Percentiles rank a stretch among this genome's conserved stretches.
These are phyloP conservation scores for Hypomontagnella monticulosa DNA, from an alignment of 495 filamentous ascomycete species.

Conservation along the genomic window DNA sequence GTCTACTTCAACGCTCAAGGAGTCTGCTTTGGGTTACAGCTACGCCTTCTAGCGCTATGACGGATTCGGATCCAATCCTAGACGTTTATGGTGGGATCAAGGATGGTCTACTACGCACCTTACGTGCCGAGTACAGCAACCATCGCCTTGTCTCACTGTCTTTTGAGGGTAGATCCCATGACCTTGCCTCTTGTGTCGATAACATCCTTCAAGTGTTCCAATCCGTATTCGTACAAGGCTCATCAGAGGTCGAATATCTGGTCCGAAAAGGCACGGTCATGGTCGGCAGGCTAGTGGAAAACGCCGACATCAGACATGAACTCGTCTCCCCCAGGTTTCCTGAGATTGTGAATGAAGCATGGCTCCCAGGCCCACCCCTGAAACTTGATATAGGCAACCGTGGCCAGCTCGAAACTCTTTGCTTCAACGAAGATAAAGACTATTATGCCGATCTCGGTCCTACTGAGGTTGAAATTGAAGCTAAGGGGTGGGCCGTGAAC, in stretches of 20 bases:
- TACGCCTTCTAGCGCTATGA: no score
- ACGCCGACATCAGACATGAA: not conserved
- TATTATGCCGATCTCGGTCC: slow-evolving; percentile 19
- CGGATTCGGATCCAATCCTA: no score
- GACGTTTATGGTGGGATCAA: not conserved
- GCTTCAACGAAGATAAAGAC: slow-evolving; percentile 38
- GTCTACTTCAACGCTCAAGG: not conserved
- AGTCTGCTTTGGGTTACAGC: slow-evolving; percentile 2
- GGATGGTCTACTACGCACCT: not conserved
- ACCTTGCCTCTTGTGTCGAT: no score
- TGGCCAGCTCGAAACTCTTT: slow-evolving; percentile 33
- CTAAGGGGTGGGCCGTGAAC: slow-evolving; percentile 38
- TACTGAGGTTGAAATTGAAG: slow-evolving; percentile 46
- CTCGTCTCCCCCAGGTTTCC: not conserved
- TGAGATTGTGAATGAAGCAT: not conserved
- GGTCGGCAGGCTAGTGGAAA: not conserved
- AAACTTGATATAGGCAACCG: slow-evolving; percentile 11
- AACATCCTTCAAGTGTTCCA: no score
- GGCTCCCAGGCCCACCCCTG: not conserved
- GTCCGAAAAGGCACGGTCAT: no score
- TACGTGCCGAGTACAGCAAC: not conserved
- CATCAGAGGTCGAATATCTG: no score
- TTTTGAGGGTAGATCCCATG: no score
- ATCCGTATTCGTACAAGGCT: no score
- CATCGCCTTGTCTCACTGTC: slow-evolving; percentile 3